These are phyloP conservation scores for Dactylellina drechsleri DNA, from an alignment of 2,329 filamentous ascomycete genomes.

Conservation along the genomic window DNA sequence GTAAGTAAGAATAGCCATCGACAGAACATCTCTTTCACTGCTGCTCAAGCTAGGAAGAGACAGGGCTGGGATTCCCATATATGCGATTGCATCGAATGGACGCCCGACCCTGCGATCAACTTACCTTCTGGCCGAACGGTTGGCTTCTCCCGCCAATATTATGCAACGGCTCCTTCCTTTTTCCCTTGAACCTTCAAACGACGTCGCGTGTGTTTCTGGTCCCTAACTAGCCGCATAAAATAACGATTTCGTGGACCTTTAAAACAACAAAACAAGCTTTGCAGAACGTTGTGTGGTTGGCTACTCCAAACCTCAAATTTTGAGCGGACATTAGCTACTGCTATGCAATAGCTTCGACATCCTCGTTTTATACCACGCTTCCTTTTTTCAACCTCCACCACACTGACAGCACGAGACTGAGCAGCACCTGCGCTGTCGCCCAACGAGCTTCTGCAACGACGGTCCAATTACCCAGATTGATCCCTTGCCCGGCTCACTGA, in stretches of 20 bases:
- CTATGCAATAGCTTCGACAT: constrained; percentile 53
- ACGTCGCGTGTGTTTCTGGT: constrained; percentile 44
- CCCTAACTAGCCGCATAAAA: constrained; percentile 42
- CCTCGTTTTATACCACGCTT: constrained; percentile 54
- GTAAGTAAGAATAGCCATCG: neutral
- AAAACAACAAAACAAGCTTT: constrained; percentile 51
- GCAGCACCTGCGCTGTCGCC: constrained; percentile 43
- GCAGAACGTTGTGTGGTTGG: constrained; percentile 50
- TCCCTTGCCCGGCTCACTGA: constrained; percentile 38
- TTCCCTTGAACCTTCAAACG: constrained; percentile 30
- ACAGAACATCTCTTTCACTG: constrained; percentile 25
- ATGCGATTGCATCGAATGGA: constrained; percentile 49
- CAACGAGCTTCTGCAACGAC: constrained; percentile 51
- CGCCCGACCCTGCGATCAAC: constrained; percentile 27
- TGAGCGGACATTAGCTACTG: constrained; percentile 52
- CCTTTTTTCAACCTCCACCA: constrained; percentile 46
- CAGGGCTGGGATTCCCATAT: constrained; percentile 32
- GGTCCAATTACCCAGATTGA: constrained; percentile 55
- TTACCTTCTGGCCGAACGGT: constrained; percentile 44
- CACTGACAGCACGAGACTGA: constrained; percentile 50
- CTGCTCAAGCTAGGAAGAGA: constrained; percentile 40
- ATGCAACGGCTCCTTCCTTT: constrained; percentile 37
- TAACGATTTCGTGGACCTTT: constrained; percentile 47
- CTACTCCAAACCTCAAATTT: constrained; percentile 49
- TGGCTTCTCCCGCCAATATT: constrained; percentile 39